phyloP scores from a whole-genome alignment of 345 rosid genomes.

The Populus simonii region DNA sequence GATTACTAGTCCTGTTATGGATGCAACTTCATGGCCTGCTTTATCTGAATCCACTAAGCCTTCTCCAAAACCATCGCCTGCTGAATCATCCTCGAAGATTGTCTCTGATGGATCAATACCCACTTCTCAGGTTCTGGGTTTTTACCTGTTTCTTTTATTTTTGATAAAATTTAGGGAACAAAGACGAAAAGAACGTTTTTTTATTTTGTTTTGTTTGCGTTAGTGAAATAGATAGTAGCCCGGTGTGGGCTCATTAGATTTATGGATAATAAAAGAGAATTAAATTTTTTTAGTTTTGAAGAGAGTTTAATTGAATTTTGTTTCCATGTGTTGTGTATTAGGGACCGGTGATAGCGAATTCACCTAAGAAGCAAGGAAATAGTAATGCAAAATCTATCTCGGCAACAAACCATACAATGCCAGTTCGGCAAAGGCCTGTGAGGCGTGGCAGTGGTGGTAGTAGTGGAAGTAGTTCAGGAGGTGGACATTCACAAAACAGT shows the following conservation, averaged over 20 bases:
- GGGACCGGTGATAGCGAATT: constrained; percentile 32
- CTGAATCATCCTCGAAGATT: constrained; percentile 33
- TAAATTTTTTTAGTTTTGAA: neutral
- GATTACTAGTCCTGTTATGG: constrained; percentile 43
- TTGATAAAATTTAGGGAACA: constrained; percentile 2
- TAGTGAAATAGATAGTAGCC: too few relatives aligned
- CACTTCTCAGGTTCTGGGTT: constrained; percentile 37
- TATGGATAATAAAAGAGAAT: too few relatives aligned
- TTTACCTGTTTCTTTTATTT: neutral
- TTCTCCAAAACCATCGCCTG: constrained; percentile 36
- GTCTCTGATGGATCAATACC: constrained; percentile 44
- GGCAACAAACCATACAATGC: constrained; percentile 23
- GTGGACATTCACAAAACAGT: constrained; percentile 29
- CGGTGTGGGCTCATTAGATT: too few relatives aligned
- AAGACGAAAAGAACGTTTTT: neutral
- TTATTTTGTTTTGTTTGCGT: neutral
- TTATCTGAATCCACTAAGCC: constrained; percentile 48
- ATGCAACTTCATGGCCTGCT: constrained; percentile 65
- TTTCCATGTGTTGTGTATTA: constrained; percentile 1
- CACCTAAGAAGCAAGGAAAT: constrained; percentile 31
- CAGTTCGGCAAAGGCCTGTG: constrained; percentile 33
- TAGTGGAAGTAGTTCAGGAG: constrained; percentile 23
- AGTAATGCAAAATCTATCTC: constrained; percentile 38
- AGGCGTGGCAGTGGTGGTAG: constrained; percentile 37
- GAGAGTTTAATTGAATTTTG: neutral